Evolutionary conservation across 129 eudicot species (phyloP).

Genomic region (Pseudognaphalium luteoalbum): DNA sequence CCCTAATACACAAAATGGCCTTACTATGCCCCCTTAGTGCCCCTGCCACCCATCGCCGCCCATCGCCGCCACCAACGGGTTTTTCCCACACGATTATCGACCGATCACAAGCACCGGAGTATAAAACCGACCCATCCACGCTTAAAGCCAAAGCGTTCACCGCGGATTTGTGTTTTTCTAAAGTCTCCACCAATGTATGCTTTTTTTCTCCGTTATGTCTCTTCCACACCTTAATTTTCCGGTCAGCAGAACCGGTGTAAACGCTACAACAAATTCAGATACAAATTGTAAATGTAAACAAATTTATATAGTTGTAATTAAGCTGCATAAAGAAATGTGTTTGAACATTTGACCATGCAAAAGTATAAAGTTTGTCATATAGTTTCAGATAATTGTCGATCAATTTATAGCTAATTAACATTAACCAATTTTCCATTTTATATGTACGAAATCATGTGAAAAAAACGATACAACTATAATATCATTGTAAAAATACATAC

Average conservation of each 20-base stretch:
- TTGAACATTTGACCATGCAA: too few species aligned
- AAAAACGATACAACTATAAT: too few species aligned
- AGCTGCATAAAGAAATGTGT: too few species aligned
- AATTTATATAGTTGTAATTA: too few species aligned
- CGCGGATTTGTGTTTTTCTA: slow-evolving; percentile 77
- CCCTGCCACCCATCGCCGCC: slow-evolving; percentile 66
- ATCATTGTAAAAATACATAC: too few species aligned
- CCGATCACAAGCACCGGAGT: slow-evolving; percentile 91
- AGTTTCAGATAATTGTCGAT: too few species aligned
- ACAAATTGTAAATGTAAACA: not conserved
- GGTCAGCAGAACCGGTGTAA: slow-evolving; percentile 88
- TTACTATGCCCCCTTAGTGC: slow-evolving; percentile 83
- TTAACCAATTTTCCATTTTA: too few species aligned
- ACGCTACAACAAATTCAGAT: slow-evolving; percentile 4
- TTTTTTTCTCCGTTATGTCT: slow-evolving; percentile 32
- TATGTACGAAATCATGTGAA: too few species aligned
- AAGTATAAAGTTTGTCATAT: too few species aligned
- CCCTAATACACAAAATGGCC: slow-evolving; percentile 75
- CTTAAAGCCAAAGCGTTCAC: slow-evolving; percentile 85
- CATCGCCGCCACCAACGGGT: slow-evolving; percentile 26
- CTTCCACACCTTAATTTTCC: slow-evolving; percentile 74
- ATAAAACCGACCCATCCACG: slow-evolving; percentile 58
- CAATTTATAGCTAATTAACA: too few species aligned
- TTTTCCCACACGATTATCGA: slow-evolving; percentile 89
- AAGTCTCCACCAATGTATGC: slow-evolving; percentile 45